Base-by-base conservation (phyloP, 1,284 basidiomycete genomes). In the Anthracocystis setariae region DNA sequence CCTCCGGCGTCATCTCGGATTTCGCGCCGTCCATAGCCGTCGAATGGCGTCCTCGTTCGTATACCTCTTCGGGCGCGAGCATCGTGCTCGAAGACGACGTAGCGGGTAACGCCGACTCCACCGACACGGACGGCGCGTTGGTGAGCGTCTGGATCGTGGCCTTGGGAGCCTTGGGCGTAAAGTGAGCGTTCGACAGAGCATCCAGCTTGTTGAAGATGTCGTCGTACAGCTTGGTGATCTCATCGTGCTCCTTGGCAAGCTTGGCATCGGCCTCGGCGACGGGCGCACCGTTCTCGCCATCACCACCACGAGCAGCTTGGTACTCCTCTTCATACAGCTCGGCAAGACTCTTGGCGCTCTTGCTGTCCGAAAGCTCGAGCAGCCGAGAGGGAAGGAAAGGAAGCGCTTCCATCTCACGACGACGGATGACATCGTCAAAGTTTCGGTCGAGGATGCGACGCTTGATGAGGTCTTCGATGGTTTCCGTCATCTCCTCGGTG, bases 261-360 rank as follows among this genome's bases (percentile, higher is more conserved):
- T 93, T 94, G 23, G 90, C 92, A 76, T 98, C 94, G 1, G 92
- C 87, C 74, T 93, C 91, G 72, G 94, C 91, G 3, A 85, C 85
- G 10, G 85, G 82, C 0, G 85, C 83, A 18, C 86, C 84, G 1
- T 79, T 83, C 21, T 82, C 84, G 60, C 63, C 57, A 20, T 65
- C 62, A 24, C 40, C 59, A 42, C 61, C 53, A 85, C 88, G n/a
- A 84, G 88, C 87, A 2, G 89, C 88, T 47, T 90, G 86, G 84
- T 91, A 98, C 71, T 96, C 94, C 69, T 92, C 90, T 83, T 97
- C 96, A 84, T 98, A 98, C 61, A 98, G 92, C 84, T 98, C 92
- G 8, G 94, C 94, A 33, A 99, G 88, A 0, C 92, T 94, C 83
- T 94, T 91, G 54, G 61, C 51, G 55, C 73, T 78, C 74, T 81